These are phyloP conservation scores for Cyclotella atomus DNA, from an alignment of 108 stramenopile genomes.

Conservation along the genomic window DNA sequence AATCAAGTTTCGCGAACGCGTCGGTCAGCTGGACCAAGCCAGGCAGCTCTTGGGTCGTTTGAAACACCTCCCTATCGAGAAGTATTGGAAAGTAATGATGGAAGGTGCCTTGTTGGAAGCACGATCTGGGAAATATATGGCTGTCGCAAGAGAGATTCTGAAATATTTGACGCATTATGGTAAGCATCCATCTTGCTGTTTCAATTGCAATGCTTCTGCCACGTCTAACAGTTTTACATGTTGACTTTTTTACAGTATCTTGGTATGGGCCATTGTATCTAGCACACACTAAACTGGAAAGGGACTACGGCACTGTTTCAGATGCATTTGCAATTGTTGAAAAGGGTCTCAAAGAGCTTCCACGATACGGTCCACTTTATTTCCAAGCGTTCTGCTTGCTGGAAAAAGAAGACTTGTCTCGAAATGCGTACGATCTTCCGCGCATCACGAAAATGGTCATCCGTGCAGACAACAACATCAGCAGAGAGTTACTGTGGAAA, in stretches of 20 bases:
- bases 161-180: constrained; percentile 24
- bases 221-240: background rate
- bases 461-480: constrained; percentile 84
- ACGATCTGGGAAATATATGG: constrained; percentile 85
- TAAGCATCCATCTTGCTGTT: background rate
- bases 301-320: constrained; percentile 70
- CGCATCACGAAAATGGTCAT: constrained; percentile 77
- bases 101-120: constrained; percentile 97
- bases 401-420: constrained; percentile 74
- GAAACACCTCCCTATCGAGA: constrained; percentile 87
- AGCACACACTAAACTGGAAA: constrained; percentile 93
- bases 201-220: no score
- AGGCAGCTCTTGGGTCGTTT: constrained; percentile 85
- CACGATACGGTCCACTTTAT: constrained; percentile 97
- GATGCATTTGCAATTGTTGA: constrained; percentile 92
- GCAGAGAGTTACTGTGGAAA: constrained; percentile 95
- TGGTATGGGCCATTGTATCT: constrained; percentile 98
- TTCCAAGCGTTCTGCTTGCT: constrained; percentile 94
- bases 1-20: constrained; percentile 92
- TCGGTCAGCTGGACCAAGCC: constrained; percentile 72
- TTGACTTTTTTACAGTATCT: constrained; percentile 50
- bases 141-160: constrained; percentile 75
- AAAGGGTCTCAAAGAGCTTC: constrained; percentile 89
- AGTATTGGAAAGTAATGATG: constrained; percentile 95
- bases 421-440: constrained; percentile 58